Base-by-base conservation (phyloP, 83 land plant genomes). In the Picea engelmannii region DNA sequence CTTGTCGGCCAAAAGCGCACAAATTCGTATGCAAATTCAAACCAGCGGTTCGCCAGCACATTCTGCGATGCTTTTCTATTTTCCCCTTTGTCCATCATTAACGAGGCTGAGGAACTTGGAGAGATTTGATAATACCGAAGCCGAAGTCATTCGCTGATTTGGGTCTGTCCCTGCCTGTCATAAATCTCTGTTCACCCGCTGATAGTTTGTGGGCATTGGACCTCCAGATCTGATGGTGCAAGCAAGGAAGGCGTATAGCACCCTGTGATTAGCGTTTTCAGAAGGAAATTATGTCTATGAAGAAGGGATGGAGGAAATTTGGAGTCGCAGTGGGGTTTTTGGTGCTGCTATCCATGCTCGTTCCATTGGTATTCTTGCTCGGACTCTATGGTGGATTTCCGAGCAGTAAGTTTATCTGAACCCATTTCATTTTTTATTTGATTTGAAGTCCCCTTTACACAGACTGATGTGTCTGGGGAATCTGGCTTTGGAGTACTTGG, bases 271-370 rank as follows among this genome's bases (percentile, higher is more conserved):
- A 47, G 55, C 58, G 3, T 73, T 73, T 73, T 21, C 47, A 9
- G 17, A 23, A 44, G 58, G 76, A 38, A 44, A 20, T 73, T 24
- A 73, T 73, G 76, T 73, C 76, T 40, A 4, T 73, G 82, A 88
- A 88, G 83, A 64, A 83, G 73, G 69, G 91, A 74, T 89, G 91
- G 93, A 83, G 83, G 70, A 84, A 83, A 24, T 84, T 80, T 2
- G 80, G 81, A 27, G 60, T 85, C 8, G 86, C 78, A 17, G 93
- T 91, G 12, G 69, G 84, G 11, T 84, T 62, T 20, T 91, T 91
- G 55, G 91, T 91, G 23, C 4, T 91, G n/a, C 84, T 88, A 62
- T 91, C 93, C 27, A 84, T 91, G 86, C 88, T 91, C 31, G 91
- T 89, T 59, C 91, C 93, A 6, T 88, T 91, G 73, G 83, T 81